These are phyloP conservation scores for Typha latifolia DNA, from an alignment of 176 grass and related monocot genomes.

Conservation along the genomic window DNA sequence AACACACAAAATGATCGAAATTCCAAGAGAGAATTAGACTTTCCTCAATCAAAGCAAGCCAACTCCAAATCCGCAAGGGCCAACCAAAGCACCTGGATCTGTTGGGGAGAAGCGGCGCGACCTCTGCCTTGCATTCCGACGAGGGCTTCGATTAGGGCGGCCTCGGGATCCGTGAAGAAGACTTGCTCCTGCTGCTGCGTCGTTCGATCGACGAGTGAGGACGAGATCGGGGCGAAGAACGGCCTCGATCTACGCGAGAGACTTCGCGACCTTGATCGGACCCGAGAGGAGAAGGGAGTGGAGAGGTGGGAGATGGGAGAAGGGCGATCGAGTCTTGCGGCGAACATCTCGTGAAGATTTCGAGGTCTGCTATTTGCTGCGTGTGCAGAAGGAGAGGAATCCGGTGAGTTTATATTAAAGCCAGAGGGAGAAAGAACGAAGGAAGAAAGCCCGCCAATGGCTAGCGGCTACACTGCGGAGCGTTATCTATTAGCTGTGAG, in stretches of 20 bases:
- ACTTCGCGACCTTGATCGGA: background rate
- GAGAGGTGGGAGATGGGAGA: background rate
- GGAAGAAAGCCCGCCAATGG: no score
- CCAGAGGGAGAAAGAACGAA: no score
- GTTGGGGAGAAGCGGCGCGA: slow-evolving; percentile 46
- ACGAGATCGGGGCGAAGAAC: slow-evolving; percentile 6
- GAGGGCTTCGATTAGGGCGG: slow-evolving; percentile 58
- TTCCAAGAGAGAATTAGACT: slow-evolving; percentile 5
- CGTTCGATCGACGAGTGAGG: slow-evolving; percentile 2
- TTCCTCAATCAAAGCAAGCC: background rate
- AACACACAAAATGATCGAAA: background rate
- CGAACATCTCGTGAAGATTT: background rate
- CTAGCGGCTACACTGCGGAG: no score
- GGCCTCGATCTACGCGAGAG: background rate
- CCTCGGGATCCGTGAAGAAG: slow-evolving; percentile 44
- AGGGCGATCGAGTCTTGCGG: background rate
- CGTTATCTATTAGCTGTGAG: no score
- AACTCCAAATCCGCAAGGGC: background rate
- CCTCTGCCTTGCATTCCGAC: slow-evolving; percentile 75
- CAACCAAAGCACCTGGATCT: slow-evolving; percentile 47
- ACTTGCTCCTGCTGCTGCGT: background rate
- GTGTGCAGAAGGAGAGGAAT: background rate
- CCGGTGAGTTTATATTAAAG: background rate
- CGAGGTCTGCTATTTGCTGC: no score
- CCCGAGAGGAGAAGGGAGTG: background rate